Base-by-base conservation (phyloP, 2,329 filamentous ascomycete genomes). In the Ophiocordyceps camponoti-floridani region DNA sequence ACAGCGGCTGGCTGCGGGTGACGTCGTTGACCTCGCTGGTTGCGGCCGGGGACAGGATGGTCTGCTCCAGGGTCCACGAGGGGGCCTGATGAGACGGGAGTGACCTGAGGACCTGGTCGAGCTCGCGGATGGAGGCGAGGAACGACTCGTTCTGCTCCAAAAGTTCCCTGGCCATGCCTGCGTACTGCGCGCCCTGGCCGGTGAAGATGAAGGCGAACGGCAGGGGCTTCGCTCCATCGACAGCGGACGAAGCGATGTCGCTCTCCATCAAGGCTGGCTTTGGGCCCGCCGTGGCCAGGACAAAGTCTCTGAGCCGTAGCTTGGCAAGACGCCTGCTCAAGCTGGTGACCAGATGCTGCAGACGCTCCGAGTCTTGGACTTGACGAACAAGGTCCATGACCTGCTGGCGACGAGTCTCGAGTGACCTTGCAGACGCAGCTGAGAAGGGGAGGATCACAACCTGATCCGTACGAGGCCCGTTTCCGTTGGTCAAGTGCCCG, bases 111-210 rank as follows among this genome's bases (percentile, higher is more conserved):
- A 44, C 37, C 2, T 40, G 37, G 14, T 53, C 53, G 1, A 46
- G 23, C 19, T 47, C 46, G 23, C 44, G 44, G 30, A 55, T 45
- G 40, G 40, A 38, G 30, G 38, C 7, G 27, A 45, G 35, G 43
- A 52, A 53, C 40, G 27, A 19, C 10, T 16, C 16, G 23, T 16
- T 35, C 4, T 18, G n/a, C 11, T 46, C 40, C 6, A 54, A 28
- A 11, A 53, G 40, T 16, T 50, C 47, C 6, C 27, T 43, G 10
- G 43, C 53, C 53, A 54, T 54, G 7, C 44, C 40, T 0, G 51
- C 40, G 44, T 50, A 56, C 38, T 56, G 53, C 2, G 53, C 53
- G 9, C 53, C 53, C 19, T 56, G 53, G 7, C 53, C 53, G 10
- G 52, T 55, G 44, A 54, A 55, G 30, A 54, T 48, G 16, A 50